Evolutionary conservation across 768 basidiomycete genomes (phyloP).

Genomic region (Auriscalpium microsporum): DNA sequence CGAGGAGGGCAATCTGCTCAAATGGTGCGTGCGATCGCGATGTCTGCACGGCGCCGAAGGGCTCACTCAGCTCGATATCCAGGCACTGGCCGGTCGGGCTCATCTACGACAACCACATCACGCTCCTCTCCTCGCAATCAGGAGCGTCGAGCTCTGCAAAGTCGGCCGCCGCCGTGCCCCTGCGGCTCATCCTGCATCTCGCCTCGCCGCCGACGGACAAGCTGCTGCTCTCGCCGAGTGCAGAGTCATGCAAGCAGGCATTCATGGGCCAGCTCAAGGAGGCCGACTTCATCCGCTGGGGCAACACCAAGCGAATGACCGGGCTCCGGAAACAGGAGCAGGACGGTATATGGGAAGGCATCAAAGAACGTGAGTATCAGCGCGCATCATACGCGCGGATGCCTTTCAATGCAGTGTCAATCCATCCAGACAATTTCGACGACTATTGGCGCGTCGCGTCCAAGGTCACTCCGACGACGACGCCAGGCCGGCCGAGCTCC

Average conservation of each 20-base stretch:
- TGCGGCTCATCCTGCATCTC: conserved; percentile 80
- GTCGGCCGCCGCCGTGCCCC: conserved; percentile 39
- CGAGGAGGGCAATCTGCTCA: conserved; percentile 70
- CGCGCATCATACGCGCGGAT: conserved; percentile 33
- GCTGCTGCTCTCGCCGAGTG: conserved; percentile 67
- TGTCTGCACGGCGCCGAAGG: background rate
- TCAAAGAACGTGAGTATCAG: conserved; percentile 57
- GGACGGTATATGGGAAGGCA: conserved; percentile 95
- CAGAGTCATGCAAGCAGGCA: conserved; percentile 84
- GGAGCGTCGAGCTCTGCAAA: conserved; percentile 31
- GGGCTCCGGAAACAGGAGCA: conserved; percentile 85
- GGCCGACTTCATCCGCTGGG: conserved; percentile 95
- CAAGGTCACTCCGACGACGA: conserved; percentile 83
- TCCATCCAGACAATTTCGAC: conserved; percentile 79
- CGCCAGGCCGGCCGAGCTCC: conserved; percentile 50
- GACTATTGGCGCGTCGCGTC: conserved; percentile 90
- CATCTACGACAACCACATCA: conserved; percentile 79
- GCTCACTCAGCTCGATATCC: conserved; percentile 1
- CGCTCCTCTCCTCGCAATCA: conserved; percentile 47
- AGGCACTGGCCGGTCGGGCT: conserved; percentile 99
- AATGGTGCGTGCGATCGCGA: conserved; percentile 51
- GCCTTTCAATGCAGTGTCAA: background rate
- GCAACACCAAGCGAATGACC: conserved; percentile 91
- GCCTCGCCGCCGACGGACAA: conserved; percentile 83
- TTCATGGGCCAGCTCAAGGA: conserved; percentile 97